Base-by-base conservation (phyloP, 768 basidiomycete species). In the Boletus vinaceobasis region DNA sequence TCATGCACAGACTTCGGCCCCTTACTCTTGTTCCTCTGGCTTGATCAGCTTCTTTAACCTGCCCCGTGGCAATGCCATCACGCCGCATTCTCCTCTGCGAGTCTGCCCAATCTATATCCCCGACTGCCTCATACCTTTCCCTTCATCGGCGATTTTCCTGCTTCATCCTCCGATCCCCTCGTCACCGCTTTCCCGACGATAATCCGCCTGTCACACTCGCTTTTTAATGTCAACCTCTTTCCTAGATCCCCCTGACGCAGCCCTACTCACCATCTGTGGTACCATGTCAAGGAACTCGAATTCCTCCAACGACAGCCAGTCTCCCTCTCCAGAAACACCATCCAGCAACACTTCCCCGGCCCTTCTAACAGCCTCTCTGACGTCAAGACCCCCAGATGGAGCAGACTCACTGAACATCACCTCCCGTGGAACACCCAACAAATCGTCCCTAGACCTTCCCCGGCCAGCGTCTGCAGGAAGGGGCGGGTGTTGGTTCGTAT, bases 401-500 rank as follows among this genome's bases (percentile, higher is more conserved):
- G 23, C 46, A 17, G 67, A 71, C 57, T 26, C 67, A 6, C 60
- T 51, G 19, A 63, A 58, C 36, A 48, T 57, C 7, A 43, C 13
- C n/a, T 60, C 60, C 19, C 66, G 66, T 70, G 73, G n/a, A 48
- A 81, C 80, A 14, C 80, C 81, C 9, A 77, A 68, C 59, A 77
- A 74, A 56, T 71, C 75, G 45, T 72, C 77, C 15, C 71, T 75
- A 39, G 81, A 81, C 66, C 75, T 81, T 48, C 78, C 82, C 57
- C 79, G 81, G 48, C 76, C 75, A 46, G 71, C 75, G 42, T 77
- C 80, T 14, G 78, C 82, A 44, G 80, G 84, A 55, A 86, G 84
- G 71, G 88, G 88, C 59, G 88, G 88, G 42, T 90, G 88, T 73
- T 90, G 88, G 88, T 89, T 67, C 65, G 87, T 78, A 38, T 53